Evolutionary conservation across 148 eudicot genomes (phyloP).

Genomic region (Fagopyrum esculentum): DNA sequence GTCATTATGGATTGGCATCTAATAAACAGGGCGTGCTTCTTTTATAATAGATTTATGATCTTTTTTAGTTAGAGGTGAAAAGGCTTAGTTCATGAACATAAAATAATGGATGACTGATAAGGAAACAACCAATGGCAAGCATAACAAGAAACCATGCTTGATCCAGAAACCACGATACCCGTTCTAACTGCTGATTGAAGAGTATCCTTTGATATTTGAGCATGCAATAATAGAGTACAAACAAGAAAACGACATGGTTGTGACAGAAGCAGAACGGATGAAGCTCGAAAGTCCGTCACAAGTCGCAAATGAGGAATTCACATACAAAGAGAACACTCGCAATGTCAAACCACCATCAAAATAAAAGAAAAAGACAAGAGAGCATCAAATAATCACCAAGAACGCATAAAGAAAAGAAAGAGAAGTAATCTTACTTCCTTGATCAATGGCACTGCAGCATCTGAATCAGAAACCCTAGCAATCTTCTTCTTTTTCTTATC

Average conservation of each 20-base stretch:
- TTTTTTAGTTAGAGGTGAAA: background rate
- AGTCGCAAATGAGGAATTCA: background rate
- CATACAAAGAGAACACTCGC: background rate
- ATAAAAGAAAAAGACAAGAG: background rate
- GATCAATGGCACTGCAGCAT: slow-evolving; percentile 5
- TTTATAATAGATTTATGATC: no score
- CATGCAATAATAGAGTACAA: slow-evolving; percentile 8
- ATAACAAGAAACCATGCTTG: background rate
- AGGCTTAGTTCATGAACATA: background rate
- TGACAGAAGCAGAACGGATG: background rate
- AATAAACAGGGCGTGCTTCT: background rate
- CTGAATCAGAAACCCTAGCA: slow-evolving; percentile 3
- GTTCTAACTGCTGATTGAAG: background rate
- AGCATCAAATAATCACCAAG: background rate
- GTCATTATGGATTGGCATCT: background rate
- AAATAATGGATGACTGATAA: slow-evolving; percentile 11
- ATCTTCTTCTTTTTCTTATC: slow-evolving; percentile 7
- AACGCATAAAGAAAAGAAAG: background rate
- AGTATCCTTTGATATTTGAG: background rate
- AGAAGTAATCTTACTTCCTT: slow-evolving; percentile 1
- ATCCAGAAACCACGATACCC: background rate
- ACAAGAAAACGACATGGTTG: background rate
- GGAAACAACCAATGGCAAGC: background rate
- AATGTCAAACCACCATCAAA: background rate
- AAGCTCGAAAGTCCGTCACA: background rate